Evolutionary conservation across 2,329 filamentous ascomycete species (phyloP).

Genomic region (Apiospora phragmitis): DNA sequence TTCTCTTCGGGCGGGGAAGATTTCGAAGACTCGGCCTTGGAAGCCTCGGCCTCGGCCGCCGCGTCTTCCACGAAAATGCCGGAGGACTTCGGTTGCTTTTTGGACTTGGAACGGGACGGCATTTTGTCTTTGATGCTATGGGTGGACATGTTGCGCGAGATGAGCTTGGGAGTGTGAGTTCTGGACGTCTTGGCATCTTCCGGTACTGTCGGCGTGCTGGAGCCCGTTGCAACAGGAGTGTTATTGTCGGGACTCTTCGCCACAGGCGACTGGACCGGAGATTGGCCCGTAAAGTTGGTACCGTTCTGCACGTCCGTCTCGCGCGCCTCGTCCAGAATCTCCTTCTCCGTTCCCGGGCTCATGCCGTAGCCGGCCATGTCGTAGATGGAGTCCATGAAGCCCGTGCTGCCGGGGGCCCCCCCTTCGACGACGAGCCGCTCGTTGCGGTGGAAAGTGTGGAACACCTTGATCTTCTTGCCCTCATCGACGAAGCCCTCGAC

Average conservation of each 20-base stretch:
- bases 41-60: not conserved
- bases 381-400: constrained; percentile 52
- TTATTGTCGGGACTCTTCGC: constrained; percentile 7
- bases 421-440: constrained; percentile 72
- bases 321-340: constrained; percentile 38
- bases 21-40: not conserved
- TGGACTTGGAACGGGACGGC: constrained; percentile 15
- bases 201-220: not conserved
- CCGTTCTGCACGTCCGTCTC: constrained; percentile 16
- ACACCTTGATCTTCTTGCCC: constrained; percentile 79
- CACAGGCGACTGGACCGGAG: constrained; percentile 15
- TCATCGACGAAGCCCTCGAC: constrained; percentile 87
- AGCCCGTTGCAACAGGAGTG: not conserved
- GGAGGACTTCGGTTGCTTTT: constrained; percentile 9
- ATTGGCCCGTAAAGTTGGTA: constrained; percentile 10
- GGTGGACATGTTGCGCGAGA: not conserved
- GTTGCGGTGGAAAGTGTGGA: constrained; percentile 75
- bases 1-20: constrained; percentile 19
- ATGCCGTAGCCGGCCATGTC: constrained; percentile 49
- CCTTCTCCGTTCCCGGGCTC: constrained; percentile 29
- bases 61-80: not conserved
- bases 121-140: not conserved
- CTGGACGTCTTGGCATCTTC: not conserved
- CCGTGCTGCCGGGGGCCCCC: constrained; percentile 48
- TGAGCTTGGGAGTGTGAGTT: not conserved